Evolutionary conservation across 1,139 yeast genomes (phyloP), one percentile per base, ranked within the genome.

Genomic region (Geotrichum reessii): DNA sequence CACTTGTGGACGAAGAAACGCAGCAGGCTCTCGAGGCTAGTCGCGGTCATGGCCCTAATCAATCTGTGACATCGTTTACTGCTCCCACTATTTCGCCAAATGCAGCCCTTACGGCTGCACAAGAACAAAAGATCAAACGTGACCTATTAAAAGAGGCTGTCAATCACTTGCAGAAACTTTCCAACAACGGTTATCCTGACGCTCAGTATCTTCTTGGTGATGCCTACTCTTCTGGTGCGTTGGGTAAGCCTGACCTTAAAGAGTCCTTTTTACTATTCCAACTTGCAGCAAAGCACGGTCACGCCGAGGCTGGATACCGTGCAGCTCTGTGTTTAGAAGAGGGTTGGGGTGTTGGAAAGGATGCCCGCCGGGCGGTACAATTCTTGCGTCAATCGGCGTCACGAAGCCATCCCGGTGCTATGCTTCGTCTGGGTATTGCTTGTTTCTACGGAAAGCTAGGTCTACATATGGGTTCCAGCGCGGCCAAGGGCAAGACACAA

Each of bases 121-220:
- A 63, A 74, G 78, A 63, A 69, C 76, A 57, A 78, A 84, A 65
- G 53, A 64, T 69, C 58, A 63, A 82, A 84, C 62, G 74, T 17
- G 71, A 66, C 24, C 65, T 76, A 52, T 67, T 91, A 50, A 87
- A 87, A 66, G 97, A 93, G 69, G 95, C 97, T 0, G 76, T 81
- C 46, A 78, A 78, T 60, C 85, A 87, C 64, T 77, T 93, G 64
- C 85, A 83, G 64, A 83, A 83, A 67, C 78, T 93, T 49, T 78
- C 92, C 22, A 95, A 88, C 63, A 83, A 86, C 63, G 96, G 97
- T 4, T 87, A 85, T 67, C 81, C 86, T 2, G 97, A 92, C 62
- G 96, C 98, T 0, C 98, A 92, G 71, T 93, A 92, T 70, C 78
- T 92, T 46, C 76, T 93, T 48, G 99, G 85, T 19, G 98, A 93